phyloP scores from a whole-genome alignment of 768 basidiomycete species.

The Dentipellis sp. region DNA sequence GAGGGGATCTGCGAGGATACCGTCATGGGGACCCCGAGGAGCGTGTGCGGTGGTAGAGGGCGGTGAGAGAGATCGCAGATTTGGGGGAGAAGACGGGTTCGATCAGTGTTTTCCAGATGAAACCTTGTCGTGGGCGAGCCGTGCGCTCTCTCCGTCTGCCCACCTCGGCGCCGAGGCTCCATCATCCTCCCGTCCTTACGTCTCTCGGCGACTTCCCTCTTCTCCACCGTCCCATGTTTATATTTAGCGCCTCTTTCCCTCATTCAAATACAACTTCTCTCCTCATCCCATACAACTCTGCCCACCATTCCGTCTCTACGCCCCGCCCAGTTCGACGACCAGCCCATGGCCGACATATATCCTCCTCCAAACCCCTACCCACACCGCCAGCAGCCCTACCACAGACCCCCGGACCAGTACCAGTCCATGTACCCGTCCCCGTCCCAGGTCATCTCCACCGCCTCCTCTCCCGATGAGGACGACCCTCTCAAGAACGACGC shows the following conservation, averaged over 20 bases:
- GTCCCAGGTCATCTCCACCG: conserved; percentile 3
- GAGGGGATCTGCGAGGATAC: background rate
- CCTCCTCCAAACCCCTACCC: conserved; percentile 11
- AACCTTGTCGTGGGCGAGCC: conserved; percentile 21
- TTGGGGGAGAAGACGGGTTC: conserved; percentile 15
- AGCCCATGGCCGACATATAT: conserved; percentile 18
- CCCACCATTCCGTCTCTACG: conserved; percentile 28
- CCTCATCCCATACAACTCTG: background rate
- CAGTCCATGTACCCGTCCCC: conserved; percentile 6
- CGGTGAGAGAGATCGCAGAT: conserved; percentile 12
- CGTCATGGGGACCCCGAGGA: conserved; percentile 1
- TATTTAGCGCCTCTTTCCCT: background rate
- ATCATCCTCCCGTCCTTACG: conserved; percentile 1
- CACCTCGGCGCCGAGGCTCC: conserved; percentile 34
- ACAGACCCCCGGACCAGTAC: conserved; percentile 9
- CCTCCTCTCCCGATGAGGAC: conserved; percentile 13
- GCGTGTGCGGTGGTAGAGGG: conserved; percentile 4
- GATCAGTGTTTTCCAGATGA: conserved; percentile 12
- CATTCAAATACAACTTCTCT: background rate
- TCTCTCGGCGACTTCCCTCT: conserved; percentile 19
- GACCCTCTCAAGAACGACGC: conserved; percentile 12
- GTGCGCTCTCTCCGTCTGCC: conserved; percentile 2
- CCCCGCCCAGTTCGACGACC: conserved; percentile 31
- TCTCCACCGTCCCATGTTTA: conserved; percentile 26
- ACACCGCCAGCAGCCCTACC: conserved; percentile 5